Evolutionary conservation across 768 basidiomycete species (phyloP), one percentile per base, ranked within the genome.

Genomic region (Suillus cothurnatus): DNA sequence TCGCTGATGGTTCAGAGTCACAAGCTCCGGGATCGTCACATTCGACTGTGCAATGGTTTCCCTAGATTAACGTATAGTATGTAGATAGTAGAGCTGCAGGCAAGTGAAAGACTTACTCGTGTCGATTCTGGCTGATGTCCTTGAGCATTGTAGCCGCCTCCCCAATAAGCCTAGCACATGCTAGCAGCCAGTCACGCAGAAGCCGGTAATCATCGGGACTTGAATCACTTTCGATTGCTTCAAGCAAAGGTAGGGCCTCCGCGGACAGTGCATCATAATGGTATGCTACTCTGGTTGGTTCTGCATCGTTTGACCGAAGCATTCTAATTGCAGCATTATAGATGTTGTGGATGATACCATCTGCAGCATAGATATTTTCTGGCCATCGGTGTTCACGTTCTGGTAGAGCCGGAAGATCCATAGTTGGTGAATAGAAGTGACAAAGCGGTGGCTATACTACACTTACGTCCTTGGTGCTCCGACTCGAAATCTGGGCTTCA

Each of bases 11-110:
- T 43, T 28, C 15, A 28, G n/a, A 6, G 38, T 60, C 4, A 66
- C 62, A 31, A 53, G 52, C 14, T 62, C 23, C 23, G 67, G 67
- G 5, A 68, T 58, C 2, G 6, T 7, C 2, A 62, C 45, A 15
- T 62, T 43, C 9, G 43, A 21, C 19, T 19, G 43, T 43, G 7
- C 21, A 21, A 19, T 21, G 21, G 21, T 43, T 43, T 21, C 43
- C 43, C 43, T 43, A 6, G 15, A 41, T 41, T 17, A 8, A 41
- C 2, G 38, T 41, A 19, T 19, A 41, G 39, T 34, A 34, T 34
- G 32, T 34, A 34, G 32, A 34, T 34, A 34, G n/a, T 17, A 41
- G 39, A 41, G 39, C 2, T 0, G 21, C 43, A 45, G 38, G 38
- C 38, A 41, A 41, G 39, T 41, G 39, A 41, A 15, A 41, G 39